These are phyloP conservation scores for Suillus fuscotomentosus DNA, from an alignment of 768 basidiomycete genomes.

Conservation along the genomic window DNA sequence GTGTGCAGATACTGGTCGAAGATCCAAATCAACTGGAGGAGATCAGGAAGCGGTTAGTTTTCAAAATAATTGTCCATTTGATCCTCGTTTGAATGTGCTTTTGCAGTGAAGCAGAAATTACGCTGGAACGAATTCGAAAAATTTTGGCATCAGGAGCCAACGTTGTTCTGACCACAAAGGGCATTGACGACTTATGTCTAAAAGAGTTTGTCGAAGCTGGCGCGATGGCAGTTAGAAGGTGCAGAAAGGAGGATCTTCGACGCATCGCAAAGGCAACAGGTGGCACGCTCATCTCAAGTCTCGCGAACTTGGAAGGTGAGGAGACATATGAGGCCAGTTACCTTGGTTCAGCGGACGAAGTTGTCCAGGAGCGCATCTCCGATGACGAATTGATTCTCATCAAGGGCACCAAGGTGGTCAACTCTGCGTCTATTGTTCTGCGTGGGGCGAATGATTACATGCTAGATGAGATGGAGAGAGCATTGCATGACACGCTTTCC, in stretches of 20 bases:
- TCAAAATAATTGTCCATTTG: neutral
- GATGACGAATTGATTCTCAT: conserved; percentile 97
- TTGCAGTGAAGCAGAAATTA: conserved; percentile 89
- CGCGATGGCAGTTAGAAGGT: conserved; percentile 97
- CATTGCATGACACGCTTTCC: conserved; percentile 90
- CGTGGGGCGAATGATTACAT: conserved; percentile 99
- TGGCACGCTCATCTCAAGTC: conserved; percentile 85
- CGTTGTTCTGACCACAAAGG: conserved; percentile 96
- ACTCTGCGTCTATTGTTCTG: conserved; percentile 87
- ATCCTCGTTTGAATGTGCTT: neutral
- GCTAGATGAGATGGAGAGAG: conserved; percentile 99
- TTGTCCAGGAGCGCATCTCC: conserved; percentile 95
- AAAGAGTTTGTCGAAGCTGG: conserved; percentile 99
- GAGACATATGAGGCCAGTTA: conserved; percentile 94
- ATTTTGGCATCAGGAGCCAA: conserved; percentile 95
- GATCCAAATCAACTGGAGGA: conserved; percentile 96
- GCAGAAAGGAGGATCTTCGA: conserved; percentile 95
- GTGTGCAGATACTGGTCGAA: conserved; percentile 95
- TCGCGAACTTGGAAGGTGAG: conserved; percentile 96
- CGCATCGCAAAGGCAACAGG: conserved; percentile 98
- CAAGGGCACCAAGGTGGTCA: conserved; percentile 98
- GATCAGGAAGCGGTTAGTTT: conserved; percentile 81
- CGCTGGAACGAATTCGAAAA: conserved; percentile 92
- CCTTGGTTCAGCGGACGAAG: conserved; percentile 93
- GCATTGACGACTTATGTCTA: conserved; percentile 95